Evolutionary conservation across 106 monocot species (phyloP).

Genomic region (Dactylorhiza incarnata): DNA sequence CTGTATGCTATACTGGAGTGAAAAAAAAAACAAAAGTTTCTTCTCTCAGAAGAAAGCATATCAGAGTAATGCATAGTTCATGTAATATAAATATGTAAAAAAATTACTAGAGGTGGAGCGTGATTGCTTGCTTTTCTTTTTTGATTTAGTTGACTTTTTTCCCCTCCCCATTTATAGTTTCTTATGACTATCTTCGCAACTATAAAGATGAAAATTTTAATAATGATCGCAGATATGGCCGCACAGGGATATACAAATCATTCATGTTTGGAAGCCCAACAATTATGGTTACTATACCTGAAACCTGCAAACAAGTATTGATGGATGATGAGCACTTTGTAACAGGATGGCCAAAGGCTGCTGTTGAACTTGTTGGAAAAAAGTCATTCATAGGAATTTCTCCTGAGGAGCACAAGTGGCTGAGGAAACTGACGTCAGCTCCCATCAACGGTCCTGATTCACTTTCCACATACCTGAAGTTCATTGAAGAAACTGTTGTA

Average conservation of each 20-base stretch:
- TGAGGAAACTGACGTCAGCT: constrained; percentile 53
- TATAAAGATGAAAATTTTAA: background rate
- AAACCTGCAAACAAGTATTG: constrained; percentile 62
- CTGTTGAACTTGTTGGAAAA: constrained; percentile 60
- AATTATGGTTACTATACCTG: constrained; percentile 59
- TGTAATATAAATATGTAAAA: background rate
- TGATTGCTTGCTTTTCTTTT: background rate
- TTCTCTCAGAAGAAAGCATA: background rate
- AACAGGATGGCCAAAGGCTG: constrained; percentile 78
- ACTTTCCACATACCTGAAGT: constrained; percentile 64
- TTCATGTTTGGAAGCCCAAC: constrained; percentile 96
- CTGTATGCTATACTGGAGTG: background rate
- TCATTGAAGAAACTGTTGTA: constrained; percentile 52
- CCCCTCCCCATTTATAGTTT: background rate
- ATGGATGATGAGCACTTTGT: constrained; percentile 84
- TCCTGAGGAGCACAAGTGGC: constrained; percentile 68
- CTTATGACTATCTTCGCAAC: background rate
- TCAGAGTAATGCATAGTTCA: background rate
- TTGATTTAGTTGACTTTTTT: background rate
- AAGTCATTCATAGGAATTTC: constrained; percentile 68
- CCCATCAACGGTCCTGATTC: constrained; percentile 79
- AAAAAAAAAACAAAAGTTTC: background rate
- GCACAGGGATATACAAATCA: constrained; percentile 66
- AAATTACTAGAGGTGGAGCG: too few species aligned
- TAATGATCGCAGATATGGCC: constrained; percentile 41